Conservation (phyloP, 371 early-diverging fungal species). For the Mortierella sp. region DNA sequence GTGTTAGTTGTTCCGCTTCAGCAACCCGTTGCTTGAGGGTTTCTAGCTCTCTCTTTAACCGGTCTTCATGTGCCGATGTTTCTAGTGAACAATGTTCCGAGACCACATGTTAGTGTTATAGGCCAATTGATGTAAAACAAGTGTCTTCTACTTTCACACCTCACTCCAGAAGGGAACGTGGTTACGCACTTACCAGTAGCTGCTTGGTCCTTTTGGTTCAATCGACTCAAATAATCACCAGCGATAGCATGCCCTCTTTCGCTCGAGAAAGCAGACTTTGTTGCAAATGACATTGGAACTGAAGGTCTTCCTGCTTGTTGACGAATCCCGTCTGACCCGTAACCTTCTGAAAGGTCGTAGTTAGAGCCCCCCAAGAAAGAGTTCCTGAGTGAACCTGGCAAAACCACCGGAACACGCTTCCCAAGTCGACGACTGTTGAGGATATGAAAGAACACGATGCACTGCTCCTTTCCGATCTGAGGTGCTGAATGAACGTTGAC, state of each 20-base stretch:
- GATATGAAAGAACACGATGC: constrained; percentile 69
- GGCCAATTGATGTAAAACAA: background rate
- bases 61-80: constrained; percentile 45
- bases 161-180: too few species aligned
- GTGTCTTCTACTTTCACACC: background rate
- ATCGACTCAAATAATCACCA: constrained; percentile 40
- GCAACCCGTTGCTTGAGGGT: constrained; percentile 44
- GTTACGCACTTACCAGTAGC: constrained; percentile 45
- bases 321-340: constrained; percentile 37
- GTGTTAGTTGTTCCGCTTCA: constrained; percentile 42
- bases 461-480: constrained; percentile 72
- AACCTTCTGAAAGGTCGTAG: constrained; percentile 44
- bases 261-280: constrained; percentile 52
- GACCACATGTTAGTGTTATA: background rate
- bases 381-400: constrained; percentile 50
- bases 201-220: constrained; percentile 45
- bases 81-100: constrained; percentile 5
- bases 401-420: constrained; percentile 52
- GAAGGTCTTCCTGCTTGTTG: constrained; percentile 52
- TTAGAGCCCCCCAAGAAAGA: constrained; percentile 55
- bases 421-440: constrained; percentile 67
- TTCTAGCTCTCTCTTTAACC: constrained; percentile 47
- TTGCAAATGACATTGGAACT: constrained; percentile 49
- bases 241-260: constrained; percentile 51
- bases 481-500: constrained; percentile 73